Evolutionary conservation across 768 basidiomycete genomes (phyloP).

Genomic region (Pleurotus eryngii): DNA sequence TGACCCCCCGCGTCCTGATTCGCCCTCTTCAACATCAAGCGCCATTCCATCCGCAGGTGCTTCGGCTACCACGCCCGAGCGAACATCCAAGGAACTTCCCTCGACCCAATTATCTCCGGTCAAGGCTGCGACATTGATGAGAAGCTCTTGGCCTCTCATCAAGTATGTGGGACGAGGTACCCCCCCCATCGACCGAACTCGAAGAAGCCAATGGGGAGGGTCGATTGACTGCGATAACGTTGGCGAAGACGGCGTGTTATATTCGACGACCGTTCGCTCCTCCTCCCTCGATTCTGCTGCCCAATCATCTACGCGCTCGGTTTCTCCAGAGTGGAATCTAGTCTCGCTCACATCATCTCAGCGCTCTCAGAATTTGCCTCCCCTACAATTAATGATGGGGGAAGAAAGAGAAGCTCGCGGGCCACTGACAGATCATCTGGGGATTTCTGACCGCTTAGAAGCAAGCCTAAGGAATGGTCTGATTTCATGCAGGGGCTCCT

Average conservation of each 20-base stretch:
- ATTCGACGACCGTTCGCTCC: slow-evolving; percentile 29
- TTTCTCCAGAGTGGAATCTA: slow-evolving; percentile 40
- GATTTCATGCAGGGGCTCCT: slow-evolving; percentile 10
- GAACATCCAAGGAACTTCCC: slow-evolving; percentile 13
- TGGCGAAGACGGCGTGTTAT: slow-evolving; percentile 44
- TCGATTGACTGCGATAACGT: slow-evolving; percentile 29
- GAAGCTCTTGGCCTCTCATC: slow-evolving; percentile 43
- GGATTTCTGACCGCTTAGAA: neutral
- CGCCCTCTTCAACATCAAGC: neutral
- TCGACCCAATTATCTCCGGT: slow-evolving; percentile 24
- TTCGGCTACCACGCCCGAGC: neutral
- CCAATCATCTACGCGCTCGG: slow-evolving; percentile 26
- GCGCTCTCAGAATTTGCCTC: slow-evolving; percentile 8
- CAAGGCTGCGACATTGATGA: slow-evolving; percentile 24
- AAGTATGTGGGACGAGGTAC: slow-evolving; percentile 47
- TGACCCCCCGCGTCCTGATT: neutral
- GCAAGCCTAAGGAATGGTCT: slow-evolving; percentile 7
- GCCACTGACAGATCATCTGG: slow-evolving; percentile 15
- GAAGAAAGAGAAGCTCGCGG: slow-evolving; percentile 18
- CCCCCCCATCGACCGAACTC: slow-evolving; percentile 42
- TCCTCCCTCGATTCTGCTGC: slow-evolving; percentile 37
- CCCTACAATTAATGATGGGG: slow-evolving; percentile 4
- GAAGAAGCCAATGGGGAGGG: slow-evolving; percentile 44
- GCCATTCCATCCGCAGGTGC: neutral
- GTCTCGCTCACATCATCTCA: slow-evolving; percentile 25